A percentile compares a stretch with the other conserved stretches of the same genome.
These are phyloP conservation scores for Cystobasidium onofrii DNA, from an alignment of 768 basidiomycete species.

Conservation along the genomic window DNA sequence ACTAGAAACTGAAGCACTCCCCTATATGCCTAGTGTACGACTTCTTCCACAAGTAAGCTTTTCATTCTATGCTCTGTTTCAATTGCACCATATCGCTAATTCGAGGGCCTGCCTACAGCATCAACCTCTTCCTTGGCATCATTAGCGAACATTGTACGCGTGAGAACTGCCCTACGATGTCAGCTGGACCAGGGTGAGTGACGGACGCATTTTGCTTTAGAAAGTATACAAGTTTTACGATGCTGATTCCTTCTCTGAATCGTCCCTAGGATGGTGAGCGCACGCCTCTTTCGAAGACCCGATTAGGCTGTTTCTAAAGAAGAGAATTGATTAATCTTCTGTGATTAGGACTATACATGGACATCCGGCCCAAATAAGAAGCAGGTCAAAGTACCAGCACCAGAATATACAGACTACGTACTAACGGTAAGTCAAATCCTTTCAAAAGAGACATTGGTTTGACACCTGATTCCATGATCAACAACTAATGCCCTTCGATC, in stretches of 20 bases:
- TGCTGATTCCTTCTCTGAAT: neutral
- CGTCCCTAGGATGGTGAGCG: neutral
- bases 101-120: slow-evolving; percentile 36
- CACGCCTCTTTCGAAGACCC: neutral
- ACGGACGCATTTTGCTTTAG: neutral
- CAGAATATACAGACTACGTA: slow-evolving; percentile 95
- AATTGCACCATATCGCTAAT: neutral
- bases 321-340: slow-evolving; percentile 47
- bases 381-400: slow-evolving; percentile 76
- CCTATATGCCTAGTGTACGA: slow-evolving; percentile 63
- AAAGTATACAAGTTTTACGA: neutral
- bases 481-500: no score
- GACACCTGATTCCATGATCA: no score
- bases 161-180: slow-evolving; percentile 82
- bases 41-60: slow-evolving; percentile 69
- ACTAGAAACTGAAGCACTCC: no score
- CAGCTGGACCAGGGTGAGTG: slow-evolving; percentile 71
- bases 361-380: slow-evolving; percentile 75
- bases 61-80: neutral
- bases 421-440: slow-evolving; percentile 62
- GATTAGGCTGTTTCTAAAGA: neutral
- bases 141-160: slow-evolving; percentile 87
- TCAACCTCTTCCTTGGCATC: slow-evolving; percentile 93
- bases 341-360: slow-evolving; percentile 70
- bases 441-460: no score